Percentiles rank a stretch among this genome's conserved stretches.
phyloP scores from a whole-genome alignment of 148 eudicot genomes.

The Camellia japonica region DNA sequence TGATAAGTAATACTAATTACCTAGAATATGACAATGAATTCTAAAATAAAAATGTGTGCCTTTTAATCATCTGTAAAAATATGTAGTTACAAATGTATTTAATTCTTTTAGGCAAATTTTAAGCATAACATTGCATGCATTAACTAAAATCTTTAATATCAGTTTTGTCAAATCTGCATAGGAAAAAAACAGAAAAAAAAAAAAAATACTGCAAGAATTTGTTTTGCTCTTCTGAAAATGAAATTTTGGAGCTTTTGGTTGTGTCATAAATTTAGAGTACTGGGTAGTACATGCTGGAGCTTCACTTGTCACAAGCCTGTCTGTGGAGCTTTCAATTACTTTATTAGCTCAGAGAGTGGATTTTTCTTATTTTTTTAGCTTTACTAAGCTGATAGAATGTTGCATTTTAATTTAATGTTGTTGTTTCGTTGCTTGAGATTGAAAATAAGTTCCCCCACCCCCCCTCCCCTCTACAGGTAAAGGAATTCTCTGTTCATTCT shows the following conservation, averaged over 20 bases:
- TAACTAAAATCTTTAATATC: not conserved
- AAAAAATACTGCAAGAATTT: not conserved
- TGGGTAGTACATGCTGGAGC: not conserved
- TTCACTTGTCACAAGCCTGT: not conserved
- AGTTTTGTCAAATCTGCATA: not conserved
- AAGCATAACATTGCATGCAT: not conserved
- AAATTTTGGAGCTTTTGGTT: not conserved
- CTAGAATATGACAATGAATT: not conserved
- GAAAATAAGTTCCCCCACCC: not conserved
- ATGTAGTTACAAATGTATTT: not conserved
- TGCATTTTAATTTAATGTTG: conserved; percentile 2
- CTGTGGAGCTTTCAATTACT: not conserved
- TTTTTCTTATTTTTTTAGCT: not conserved
- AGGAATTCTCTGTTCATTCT: conserved; percentile 73
- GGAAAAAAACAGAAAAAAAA: too few relatives aligned
- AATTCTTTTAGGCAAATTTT: not conserved
- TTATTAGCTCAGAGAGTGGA: not conserved
- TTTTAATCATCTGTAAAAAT: not conserved
- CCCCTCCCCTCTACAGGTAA: conserved; percentile 44
- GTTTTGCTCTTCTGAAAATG: not conserved
- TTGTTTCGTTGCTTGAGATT: conserved; percentile 4
- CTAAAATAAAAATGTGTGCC: not conserved
- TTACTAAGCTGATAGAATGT: not conserved
- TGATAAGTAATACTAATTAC: not conserved
- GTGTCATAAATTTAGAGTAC: conserved; percentile 1